Conservation (phyloP, 768 basidiomycete species). For the Hericium alpestre region DNA sequence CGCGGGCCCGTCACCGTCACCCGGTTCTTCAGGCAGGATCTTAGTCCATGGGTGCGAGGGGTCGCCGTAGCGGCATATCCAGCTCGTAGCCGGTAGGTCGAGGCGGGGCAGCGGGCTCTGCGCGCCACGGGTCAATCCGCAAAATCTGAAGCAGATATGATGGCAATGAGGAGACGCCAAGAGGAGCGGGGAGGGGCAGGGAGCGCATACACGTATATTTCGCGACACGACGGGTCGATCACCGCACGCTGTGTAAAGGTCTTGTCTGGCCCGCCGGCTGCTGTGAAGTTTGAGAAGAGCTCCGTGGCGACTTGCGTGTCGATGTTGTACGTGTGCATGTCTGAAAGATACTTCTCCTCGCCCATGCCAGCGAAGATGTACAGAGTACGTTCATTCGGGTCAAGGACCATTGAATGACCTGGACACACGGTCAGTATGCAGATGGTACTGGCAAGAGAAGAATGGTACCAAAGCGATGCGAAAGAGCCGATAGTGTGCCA, state of each 20-base stretch:
- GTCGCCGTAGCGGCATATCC: conserved; percentile 56
- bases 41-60: conserved; percentile 57
- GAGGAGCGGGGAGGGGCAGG: not conserved
- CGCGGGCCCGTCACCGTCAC: not conserved
- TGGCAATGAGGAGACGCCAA: not conserved
- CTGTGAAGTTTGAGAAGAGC: conserved; percentile 51
- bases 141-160: conserved; percentile 34
- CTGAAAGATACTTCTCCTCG: conserved; percentile 48
- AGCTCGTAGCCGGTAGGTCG: conserved; percentile 45
- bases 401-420: conserved; percentile 81
- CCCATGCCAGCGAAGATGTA: conserved; percentile 73
- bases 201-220: conserved; percentile 59
- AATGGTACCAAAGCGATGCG: conserved; percentile 47
- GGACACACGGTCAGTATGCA: not conserved
- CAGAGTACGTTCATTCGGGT: conserved; percentile 43
- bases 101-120: conserved; percentile 30
- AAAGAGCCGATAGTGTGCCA: conserved; percentile 24
- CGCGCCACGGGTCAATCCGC: conserved; percentile 41
- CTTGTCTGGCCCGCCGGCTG: conserved; percentile 55
- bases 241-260: conserved; percentile 70
- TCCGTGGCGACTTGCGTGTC: conserved; percentile 46
- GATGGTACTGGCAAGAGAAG: not conserved
- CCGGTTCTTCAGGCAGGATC: conserved; percentile 32
- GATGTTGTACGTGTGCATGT: conserved; percentile 70
- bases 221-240: conserved; percentile 48